Base-by-base conservation (phyloP, 2,329 filamentous ascomycete genomes). In the Daldinia sp. region DNA sequence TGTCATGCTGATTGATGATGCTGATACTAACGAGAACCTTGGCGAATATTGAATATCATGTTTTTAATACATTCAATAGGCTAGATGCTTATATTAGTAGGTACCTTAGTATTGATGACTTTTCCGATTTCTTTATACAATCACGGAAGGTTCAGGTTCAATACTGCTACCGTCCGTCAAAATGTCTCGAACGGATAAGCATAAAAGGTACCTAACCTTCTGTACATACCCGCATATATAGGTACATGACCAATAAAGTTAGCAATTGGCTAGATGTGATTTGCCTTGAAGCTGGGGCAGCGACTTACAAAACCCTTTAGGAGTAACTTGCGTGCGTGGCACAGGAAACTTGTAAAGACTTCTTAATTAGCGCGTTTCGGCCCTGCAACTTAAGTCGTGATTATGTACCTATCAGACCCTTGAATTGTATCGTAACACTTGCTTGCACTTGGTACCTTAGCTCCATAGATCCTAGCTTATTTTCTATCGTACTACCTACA, bases 401-500 rank as follows among this genome's bases (percentile, higher is more conserved):
- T 9, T 7, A 48, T 39, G 65, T 65, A 68, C 60, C 56, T 46
- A 51, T 41, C 10, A 5, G 41, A 58, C 65, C 65, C 65, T 65
- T 51, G 53, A 30, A 50, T 5, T 13, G 13, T 50, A 50, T 50
- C 13, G 20, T 48, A 28, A 48, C 23, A 13, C 33, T 35, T 35
- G 7, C 10, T 9, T 26, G 20, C 42, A 23, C n/a, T 46, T 46
- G 41, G n/a, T 20, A 42, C 41, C 41, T 42, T 42, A 20, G 41
- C 41, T 42, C 9, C 5, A 42, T 42, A 20, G 41, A 42, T 20
- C 41, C 41, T 20, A 42, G 41, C 41, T 42, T 39, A 39, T 20
- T 42, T 42, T 42, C 9, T 42, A 6, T 42, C 15, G n/a, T 33
- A 6, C 7, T 33, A 30, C 7, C 10, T 33, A 9, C 20, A 23